Evolutionary conservation across 169 alveolate species (phyloP).

Genomic region (Eimeria tenella): DNA sequence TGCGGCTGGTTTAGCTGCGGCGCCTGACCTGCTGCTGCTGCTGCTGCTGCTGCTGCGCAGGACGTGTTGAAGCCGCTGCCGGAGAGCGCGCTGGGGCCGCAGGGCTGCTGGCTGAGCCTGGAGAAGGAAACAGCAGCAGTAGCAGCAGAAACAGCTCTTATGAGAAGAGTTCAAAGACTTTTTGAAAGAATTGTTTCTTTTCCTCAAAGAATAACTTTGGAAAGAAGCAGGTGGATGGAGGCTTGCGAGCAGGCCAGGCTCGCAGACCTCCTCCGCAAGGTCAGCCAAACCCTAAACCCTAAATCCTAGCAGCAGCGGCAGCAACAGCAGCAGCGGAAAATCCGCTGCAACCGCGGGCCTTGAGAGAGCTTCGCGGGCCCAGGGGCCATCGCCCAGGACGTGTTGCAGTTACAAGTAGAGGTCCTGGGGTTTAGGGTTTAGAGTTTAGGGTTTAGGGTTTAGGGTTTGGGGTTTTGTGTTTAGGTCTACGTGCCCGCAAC

Average conservation of each 20-base stretch:
- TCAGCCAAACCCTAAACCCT: not conserved
- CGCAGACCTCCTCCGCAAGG: constrained; percentile 61
- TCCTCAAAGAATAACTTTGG: constrained; percentile 41
- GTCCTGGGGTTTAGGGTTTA: no score
- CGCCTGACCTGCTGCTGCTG: not conserved
- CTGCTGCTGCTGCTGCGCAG: not conserved
- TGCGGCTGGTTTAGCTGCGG: not conserved
- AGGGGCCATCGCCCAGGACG: no score
- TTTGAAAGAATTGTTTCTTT: constrained; percentile 64
- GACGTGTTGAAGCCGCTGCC: constrained; percentile 74
- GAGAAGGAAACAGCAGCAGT: not conserved
- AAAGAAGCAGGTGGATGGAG: constrained; percentile 51
- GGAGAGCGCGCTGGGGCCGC: constrained; percentile 47
- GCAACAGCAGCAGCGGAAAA: not conserved
- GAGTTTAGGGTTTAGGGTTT: no score
- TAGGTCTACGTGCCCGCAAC: constrained; percentile 9
- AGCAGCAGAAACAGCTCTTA: not conserved
- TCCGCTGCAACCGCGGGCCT: no score
- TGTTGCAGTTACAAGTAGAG: no score
- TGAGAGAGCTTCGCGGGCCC: not conserved
- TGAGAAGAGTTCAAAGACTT: constrained; percentile 50
- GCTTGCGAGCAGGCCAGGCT: constrained; percentile 58
- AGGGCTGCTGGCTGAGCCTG: constrained; percentile 78
- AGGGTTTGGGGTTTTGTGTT: no score
- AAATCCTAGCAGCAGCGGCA: not conserved